Percentiles rank a stretch among this genome's conserved stretches.
Evolutionary conservation across 2,329 filamentous ascomycete species (phyloP).

Genomic region (Exophiala sideris): DNA sequence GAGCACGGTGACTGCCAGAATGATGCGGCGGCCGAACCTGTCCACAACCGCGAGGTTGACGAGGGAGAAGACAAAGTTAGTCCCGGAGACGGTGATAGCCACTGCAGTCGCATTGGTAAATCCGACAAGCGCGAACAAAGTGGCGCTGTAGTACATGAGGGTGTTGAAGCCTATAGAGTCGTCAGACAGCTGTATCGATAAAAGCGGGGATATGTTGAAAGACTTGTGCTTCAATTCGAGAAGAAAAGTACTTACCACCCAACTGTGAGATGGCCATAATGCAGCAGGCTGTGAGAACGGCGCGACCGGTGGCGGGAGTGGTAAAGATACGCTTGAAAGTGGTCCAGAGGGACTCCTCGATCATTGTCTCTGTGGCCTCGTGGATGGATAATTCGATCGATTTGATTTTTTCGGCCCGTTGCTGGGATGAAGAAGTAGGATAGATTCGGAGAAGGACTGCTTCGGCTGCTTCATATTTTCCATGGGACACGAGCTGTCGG

Average conservation of each 20-base stretch:
- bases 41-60: conserved; percentile 59
- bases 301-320: conserved; percentile 45
- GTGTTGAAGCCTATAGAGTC: conserved; percentile 62
- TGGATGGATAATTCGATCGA: conserved; percentile 19
- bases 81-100: conserved; percentile 73
- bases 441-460: conserved; percentile 61
- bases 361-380: conserved; percentile 6
- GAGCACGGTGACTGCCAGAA: conserved; percentile 77
- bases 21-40: conserved; percentile 70
- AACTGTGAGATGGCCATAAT: conserved; percentile 85
- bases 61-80: conserved; percentile 61
- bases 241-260: conserved; percentile 51
- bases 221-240: too few species aligned
- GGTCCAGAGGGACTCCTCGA: conserved; percentile 16
- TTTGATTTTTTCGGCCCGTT: conserved; percentile 46
- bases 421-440: conserved; percentile 69
- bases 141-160: conserved; percentile 86
- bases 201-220: too few species aligned
- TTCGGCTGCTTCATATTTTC: conserved; percentile 50
- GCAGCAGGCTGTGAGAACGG: conserved; percentile 78
- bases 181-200: too few species aligned
- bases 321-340: conserved; percentile 37
- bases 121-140: conserved; percentile 72
- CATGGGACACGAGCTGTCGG: conserved; percentile 39
- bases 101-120: conserved; percentile 77